Evolutionary conservation across 1,139 yeast genomes (phyloP), one percentile per base, ranked within the genome.

Genomic region (Williopsis jadinii): DNA sequence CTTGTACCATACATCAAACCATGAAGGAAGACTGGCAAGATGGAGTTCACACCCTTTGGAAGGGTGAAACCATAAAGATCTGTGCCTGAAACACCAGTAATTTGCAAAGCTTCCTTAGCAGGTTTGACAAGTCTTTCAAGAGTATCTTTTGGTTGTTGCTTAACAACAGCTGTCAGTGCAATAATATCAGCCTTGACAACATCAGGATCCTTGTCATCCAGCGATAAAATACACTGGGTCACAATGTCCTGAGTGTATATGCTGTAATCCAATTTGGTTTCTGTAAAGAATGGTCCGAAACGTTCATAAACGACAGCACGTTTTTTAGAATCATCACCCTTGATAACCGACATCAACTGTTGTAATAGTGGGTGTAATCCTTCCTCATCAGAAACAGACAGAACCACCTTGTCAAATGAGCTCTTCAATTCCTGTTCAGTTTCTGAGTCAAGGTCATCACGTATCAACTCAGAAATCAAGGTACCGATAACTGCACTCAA

Each of bases 1-100:
- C 80, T 71, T 41, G 76, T 76, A 52, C 98, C 99, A 63, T 88
- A 87, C 95, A 92, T 86, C 55, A 94, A 75, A 47, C 97, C 98
- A 61, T 92, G 97, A 54, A 88, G 70, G 68, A 94, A 92, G 42
- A 94, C 77, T 27, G 98, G 98, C 53, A 94, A 70, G 35, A 94
- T 66, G 64, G 95, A 82, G 59, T 76, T 80, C 48, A 97, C 94
- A 38, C 97, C 97, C 63, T 74, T 83, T 52, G 96, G 94, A 27
- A 70, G 56, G 30, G 74, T 63, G 63, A 90, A 86, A 0, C 88
- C 97, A 28, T 84, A 78, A 44, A 87, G 64, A 38, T 83, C 88
- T 53, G 73, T 73, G 1, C 82, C 84, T 24, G 70, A 62, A 26
- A 70, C 68, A 32, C 94, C 90, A 30, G 88, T 77, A 44, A 80